Percentiles rank a stretch among this genome's conserved stretches.
These are phyloP conservation scores for Saturnispora saitoi DNA, from an alignment of 805 yeast genomes.

Conservation along the genomic window DNA sequence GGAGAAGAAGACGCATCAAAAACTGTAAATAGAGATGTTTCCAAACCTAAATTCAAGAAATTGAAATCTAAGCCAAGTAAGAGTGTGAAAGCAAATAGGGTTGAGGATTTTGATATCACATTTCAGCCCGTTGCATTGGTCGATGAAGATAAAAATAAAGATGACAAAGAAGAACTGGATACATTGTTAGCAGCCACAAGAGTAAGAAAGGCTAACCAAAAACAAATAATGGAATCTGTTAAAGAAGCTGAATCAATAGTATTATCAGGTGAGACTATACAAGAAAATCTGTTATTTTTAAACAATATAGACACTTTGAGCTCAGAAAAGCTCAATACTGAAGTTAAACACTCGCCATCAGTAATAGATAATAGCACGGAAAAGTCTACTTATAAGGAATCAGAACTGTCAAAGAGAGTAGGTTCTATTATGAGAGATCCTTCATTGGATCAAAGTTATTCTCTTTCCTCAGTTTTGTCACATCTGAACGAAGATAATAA, in stretches of 20 bases:
- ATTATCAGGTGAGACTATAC: slow-evolving; percentile 20
- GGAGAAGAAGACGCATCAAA: slow-evolving; percentile 6
- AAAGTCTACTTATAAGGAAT: not conserved
- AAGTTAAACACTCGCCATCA: not conserved
- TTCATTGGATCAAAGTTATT: slow-evolving; percentile 3
- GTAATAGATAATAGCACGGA: not conserved
- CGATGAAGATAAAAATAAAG: slow-evolving; percentile 23
- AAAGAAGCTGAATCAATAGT: not conserved
- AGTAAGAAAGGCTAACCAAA: slow-evolving; percentile 8
- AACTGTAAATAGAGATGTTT: slow-evolving; percentile 9
- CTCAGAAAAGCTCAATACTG: slow-evolving; percentile 15
- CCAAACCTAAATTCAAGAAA: slow-evolving; percentile 17
- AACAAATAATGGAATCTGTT: not conserved
- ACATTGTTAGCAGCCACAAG: slow-evolving; percentile 25
- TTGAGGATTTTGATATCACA: slow-evolving; percentile 12
- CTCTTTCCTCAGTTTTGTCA: slow-evolving; percentile 10
- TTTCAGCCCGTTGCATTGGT: slow-evolving; percentile 23
- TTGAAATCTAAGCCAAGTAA: slow-evolving; percentile 11
- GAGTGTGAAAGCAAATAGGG: slow-evolving; percentile 12
- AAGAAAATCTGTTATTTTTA: slow-evolving; percentile 32
- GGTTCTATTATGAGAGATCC: slow-evolving; percentile 1
- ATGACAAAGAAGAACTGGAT: slow-evolving; percentile 15
- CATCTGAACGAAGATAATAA: slow-evolving; percentile 8
- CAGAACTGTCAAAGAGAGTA: not conserved
- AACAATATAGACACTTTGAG: slow-evolving; percentile 1